These are phyloP conservation scores for Calocybe cyanea DNA, from an alignment of 768 basidiomycete species.

Conservation along the genomic window DNA sequence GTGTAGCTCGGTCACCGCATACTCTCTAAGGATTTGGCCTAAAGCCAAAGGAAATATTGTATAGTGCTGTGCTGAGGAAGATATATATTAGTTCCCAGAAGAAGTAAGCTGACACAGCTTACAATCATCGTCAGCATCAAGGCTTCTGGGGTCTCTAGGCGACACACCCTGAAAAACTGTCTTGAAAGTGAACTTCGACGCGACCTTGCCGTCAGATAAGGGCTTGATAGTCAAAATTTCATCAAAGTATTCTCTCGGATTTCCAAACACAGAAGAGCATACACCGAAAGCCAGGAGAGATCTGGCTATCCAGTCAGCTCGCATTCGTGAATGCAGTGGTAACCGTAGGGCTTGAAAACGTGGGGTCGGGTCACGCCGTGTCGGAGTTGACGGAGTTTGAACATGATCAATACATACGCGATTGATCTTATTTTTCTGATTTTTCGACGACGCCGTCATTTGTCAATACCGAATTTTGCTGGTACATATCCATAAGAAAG, in stretches of 20 bases:
- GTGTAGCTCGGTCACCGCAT: constrained; percentile 84
- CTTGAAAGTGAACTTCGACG: constrained; percentile 76
- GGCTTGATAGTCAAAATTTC: constrained; percentile 44
- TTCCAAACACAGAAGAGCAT: constrained; percentile 3
- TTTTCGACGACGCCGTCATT: too few relatives aligned
- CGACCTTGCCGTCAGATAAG: constrained; percentile 79
- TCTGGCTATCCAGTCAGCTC: constrained; percentile 15
- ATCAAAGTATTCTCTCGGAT: constrained; percentile 40
- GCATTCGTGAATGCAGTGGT: constrained; percentile 12
- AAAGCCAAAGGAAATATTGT: constrained; percentile 82
- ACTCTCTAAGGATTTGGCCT: constrained; percentile 82
- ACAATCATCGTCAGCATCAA: constrained; percentile 49
- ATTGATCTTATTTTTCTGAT: too few relatives aligned
- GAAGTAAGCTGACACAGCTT: constrained; percentile 9
- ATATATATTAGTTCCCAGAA: neutral
- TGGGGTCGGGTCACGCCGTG: neutral
- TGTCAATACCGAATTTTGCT: too few relatives aligned
- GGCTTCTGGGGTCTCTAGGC: constrained; percentile 52
- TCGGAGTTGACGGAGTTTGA: constrained; percentile 3
- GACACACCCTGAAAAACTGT: constrained; percentile 51
- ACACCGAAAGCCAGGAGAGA: constrained; percentile 11
- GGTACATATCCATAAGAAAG: too few relatives aligned
- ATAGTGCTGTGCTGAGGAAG: constrained; percentile 71
- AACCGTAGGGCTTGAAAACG: too few relatives aligned
- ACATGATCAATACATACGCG: too few relatives aligned